Conservation (phyloP, 257 asterid genomes). For the Hygrophila difformis region DNA sequence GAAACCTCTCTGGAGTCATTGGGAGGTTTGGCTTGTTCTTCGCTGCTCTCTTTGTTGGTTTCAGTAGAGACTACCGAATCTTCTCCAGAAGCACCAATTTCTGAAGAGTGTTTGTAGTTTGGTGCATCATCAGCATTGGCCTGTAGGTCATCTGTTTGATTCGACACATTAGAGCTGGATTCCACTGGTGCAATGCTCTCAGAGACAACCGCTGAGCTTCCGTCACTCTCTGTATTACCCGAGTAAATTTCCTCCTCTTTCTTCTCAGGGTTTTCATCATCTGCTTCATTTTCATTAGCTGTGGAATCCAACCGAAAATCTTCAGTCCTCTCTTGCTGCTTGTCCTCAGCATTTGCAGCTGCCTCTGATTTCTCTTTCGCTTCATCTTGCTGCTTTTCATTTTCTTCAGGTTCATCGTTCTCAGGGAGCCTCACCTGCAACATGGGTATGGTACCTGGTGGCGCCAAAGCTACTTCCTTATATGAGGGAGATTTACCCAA, state of each 20-base stretch:
- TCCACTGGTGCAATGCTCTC: slow-evolving; percentile 22
- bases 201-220: slow-evolving; percentile 24
- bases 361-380: slow-evolving; percentile 20
- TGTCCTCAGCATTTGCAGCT: slow-evolving; percentile 25
- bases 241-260: slow-evolving; percentile 32
- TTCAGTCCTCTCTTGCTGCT: slow-evolving; percentile 27
- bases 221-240: slow-evolving; percentile 23
- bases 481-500: slow-evolving; percentile 93
- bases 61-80: slow-evolving; percentile 23
- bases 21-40: slow-evolving; percentile 33
- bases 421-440: slow-evolving; percentile 48
- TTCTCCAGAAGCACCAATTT: slow-evolving; percentile 24
- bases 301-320: slow-evolving; percentile 23
- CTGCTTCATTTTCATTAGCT: slow-evolving; percentile 30
- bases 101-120: slow-evolving; percentile 28
- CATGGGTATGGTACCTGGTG: slow-evolving; percentile 82
- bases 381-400: slow-evolving; percentile 33
- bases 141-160: slow-evolving; percentile 27
- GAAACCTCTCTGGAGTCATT: slow-evolving; percentile 55
- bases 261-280: slow-evolving; percentile 21
- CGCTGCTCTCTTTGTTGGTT: slow-evolving; percentile 30
- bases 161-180: slow-evolving; percentile 23
- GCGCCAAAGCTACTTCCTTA: slow-evolving; percentile 97
- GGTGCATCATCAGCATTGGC: slow-evolving; percentile 18
- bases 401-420: slow-evolving; percentile 33